These are phyloP conservation scores for Chlorella sp. DNA, from an alignment of 139 green algal genomes.

Conservation along the genomic window DNA sequence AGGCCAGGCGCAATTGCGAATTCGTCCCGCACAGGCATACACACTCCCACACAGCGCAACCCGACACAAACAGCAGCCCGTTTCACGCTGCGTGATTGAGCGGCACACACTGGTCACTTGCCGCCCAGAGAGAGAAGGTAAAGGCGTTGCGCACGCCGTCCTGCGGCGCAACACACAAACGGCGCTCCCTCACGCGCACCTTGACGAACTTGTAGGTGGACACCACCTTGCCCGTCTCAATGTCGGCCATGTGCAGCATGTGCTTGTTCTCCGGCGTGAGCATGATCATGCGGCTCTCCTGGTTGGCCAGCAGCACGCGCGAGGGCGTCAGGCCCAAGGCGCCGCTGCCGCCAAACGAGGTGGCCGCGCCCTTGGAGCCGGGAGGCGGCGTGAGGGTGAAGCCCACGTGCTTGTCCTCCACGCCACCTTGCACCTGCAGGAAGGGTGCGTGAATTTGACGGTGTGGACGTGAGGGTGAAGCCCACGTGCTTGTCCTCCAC, in stretches of 20 bases:
- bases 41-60: no score
- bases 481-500: neutral
- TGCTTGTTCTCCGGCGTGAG: constrained; percentile 53
- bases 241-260: constrained; percentile 59
- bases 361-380: neutral
- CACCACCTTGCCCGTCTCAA: constrained; percentile 65
- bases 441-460: no score
- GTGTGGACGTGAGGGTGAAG: neutral
- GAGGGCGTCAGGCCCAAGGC: constrained; percentile 39
- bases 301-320: constrained; percentile 60
- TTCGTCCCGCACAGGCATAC: neutral
- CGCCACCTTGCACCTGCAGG: neutral
- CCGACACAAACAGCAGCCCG: no score
- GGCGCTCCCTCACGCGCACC: no score
- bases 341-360: neutral
- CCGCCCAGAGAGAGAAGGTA: no score
- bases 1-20: neutral
- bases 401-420: neutral
- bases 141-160: no score
- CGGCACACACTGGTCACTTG: no score
- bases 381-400: neutral
- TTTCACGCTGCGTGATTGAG: no score
- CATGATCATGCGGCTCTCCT: constrained; percentile 85
- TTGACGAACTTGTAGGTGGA: constrained; percentile 81
- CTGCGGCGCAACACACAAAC: no score